phyloP scores from a whole-genome alignment of 805 yeast species.

The Lipomyces yamanashiensis region DNA sequence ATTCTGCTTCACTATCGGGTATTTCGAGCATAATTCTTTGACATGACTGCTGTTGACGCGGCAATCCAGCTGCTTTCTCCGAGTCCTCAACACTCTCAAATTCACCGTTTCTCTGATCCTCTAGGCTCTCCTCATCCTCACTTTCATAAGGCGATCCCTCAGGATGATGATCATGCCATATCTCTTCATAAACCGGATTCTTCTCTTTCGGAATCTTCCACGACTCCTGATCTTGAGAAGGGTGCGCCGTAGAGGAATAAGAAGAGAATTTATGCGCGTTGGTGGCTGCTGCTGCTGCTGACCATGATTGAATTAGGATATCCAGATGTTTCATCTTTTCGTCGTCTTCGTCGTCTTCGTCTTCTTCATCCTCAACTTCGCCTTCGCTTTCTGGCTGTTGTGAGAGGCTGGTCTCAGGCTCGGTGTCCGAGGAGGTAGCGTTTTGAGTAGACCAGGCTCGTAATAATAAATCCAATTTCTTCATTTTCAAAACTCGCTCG shows the following conservation, averaged over 20 bases:
- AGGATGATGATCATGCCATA: conserved; percentile 19
- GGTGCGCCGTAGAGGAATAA: background rate
- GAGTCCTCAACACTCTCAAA: no score
- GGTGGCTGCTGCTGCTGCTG: background rate
- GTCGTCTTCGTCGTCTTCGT: conserved; percentile 12
- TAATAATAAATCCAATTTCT: conserved; percentile 6
- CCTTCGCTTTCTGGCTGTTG: background rate
- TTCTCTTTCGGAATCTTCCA: conserved; percentile 10
- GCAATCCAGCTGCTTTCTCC: background rate
- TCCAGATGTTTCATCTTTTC: conserved; percentile 3
- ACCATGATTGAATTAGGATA: conserved; percentile 9
- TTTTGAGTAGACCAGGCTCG: conserved; percentile 7
- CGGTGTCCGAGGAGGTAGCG: background rate
- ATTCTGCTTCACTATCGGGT: conserved; percentile 10
- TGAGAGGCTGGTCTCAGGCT: no score
- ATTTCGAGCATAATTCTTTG: background rate
- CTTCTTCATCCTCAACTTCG: background rate
- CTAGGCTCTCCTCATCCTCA: background rate
- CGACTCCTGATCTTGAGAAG: background rate
- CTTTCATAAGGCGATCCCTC: background rate
- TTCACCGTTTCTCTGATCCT: no score
- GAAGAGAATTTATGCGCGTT: no score
- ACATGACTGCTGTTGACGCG: background rate
- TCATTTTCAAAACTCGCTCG: conserved; percentile 9
- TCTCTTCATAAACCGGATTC: conserved; percentile 8